phyloP scores from a whole-genome alignment of 352 stramenopile genomes.

The Phytophthora pinifolia region DNA sequence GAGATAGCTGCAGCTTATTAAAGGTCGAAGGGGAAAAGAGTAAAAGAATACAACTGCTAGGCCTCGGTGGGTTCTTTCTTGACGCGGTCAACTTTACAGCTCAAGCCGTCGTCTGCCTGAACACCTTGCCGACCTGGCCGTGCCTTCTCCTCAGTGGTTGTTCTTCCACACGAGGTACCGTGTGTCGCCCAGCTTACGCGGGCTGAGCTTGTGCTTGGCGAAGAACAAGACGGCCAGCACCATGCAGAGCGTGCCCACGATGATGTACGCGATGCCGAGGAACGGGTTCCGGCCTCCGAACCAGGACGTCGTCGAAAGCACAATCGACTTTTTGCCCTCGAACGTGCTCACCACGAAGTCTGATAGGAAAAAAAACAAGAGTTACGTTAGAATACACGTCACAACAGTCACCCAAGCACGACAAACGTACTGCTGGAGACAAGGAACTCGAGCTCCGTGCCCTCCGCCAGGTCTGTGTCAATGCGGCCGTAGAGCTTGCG shows the following conservation, averaged over 20 bases:
- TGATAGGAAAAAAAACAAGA: constrained; percentile 29
- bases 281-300: constrained; percentile 97
- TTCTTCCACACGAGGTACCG: constrained; percentile 97
- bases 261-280: constrained; percentile 96
- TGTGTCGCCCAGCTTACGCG: constrained; percentile 94
- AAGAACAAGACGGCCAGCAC: constrained; percentile 95
- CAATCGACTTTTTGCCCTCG: constrained; percentile 95
- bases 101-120: constrained; percentile 12
- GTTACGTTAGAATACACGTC: constrained; percentile 1
- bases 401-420: neutral
- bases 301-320: constrained; percentile 95
- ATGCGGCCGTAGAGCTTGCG: constrained; percentile 99
- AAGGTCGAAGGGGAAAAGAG: constrained; percentile 21
- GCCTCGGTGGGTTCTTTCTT: constrained; percentile 21
- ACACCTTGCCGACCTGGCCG: constrained; percentile 23
- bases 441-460: constrained; percentile 91
- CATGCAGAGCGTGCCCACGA: constrained; percentile 94
- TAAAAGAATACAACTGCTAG: constrained; percentile 36
- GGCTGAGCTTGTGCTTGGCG: constrained; percentile 94
- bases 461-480: constrained; percentile 88
- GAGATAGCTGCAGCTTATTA: constrained; percentile 15
- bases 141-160: constrained; percentile 72
- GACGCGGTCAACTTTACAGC: constrained; percentile 18
- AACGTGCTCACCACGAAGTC: constrained; percentile 97
- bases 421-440: constrained; percentile 87